These are phyloP conservation scores for Cichorium intybus DNA, from an alignment of 140 eudicot genomes.

Conservation along the genomic window DNA sequence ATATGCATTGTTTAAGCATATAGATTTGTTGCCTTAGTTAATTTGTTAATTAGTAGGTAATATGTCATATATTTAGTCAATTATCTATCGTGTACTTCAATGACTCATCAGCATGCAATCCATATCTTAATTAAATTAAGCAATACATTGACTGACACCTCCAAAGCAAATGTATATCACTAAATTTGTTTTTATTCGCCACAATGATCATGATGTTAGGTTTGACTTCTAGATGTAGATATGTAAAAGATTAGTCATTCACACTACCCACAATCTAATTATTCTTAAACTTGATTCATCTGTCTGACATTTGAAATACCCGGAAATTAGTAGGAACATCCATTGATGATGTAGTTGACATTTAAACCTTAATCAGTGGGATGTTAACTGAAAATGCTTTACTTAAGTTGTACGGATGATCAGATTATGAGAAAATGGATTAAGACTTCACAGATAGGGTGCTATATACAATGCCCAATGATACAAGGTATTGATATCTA, in stretches of 20 bases:
- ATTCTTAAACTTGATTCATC: neutral
- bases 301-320: neutral
- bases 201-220: no score
- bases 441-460: neutral
- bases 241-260: neutral
- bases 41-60: neutral
- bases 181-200: no score
- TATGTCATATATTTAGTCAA: neutral
- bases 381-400: neutral
- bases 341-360: constrained; percentile 25
- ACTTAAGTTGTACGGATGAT: constrained; percentile 12
- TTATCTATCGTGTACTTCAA: neutral
- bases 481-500: constrained; percentile 13
- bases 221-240: no score
- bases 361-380: neutral
- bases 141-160: neutral
- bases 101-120: neutral
- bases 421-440: constrained; percentile 24
- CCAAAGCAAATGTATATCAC: no score
- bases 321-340: constrained; percentile 24
- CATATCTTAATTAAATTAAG: neutral
- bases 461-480: constrained; percentile 26
- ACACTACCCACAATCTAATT: neutral
- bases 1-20: neutral
- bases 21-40: neutral